Evolutionary conservation across 768 basidiomycete genomes (phyloP).

Genomic region (Mycena filopes): DNA sequence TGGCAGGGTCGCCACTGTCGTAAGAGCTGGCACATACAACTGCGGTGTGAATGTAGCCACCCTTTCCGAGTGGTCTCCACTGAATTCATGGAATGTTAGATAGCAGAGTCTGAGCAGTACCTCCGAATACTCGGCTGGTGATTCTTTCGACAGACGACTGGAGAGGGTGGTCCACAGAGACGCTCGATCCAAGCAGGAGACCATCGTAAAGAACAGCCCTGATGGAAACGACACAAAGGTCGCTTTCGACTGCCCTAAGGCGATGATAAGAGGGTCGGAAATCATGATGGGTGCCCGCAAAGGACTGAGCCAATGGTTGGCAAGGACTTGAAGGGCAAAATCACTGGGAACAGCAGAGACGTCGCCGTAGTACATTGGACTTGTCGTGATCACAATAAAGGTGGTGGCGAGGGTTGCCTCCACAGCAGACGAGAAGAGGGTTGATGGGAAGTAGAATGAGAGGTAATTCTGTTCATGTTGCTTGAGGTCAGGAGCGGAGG

Average conservation of each 20-base stretch:
- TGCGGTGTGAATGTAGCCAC: not conserved
- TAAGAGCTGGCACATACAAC: not conserved
- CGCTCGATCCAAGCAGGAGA: not conserved
- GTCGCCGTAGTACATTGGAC: too few species aligned
- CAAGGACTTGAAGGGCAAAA: not conserved
- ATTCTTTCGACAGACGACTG: not conserved
- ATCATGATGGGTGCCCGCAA: too few species aligned
- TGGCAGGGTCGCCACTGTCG: not conserved
- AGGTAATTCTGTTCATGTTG: not conserved
- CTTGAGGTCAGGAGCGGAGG: not conserved
- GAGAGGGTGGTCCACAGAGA: not conserved
- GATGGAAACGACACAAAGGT: too few species aligned
- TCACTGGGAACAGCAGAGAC: not conserved
- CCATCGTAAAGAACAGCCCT: not conserved
- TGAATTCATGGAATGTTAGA: not conserved
- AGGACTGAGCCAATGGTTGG: not conserved
- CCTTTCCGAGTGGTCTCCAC: not conserved
- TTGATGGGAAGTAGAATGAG: not conserved
- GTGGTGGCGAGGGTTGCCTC: not conserved
- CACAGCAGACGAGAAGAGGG: not conserved
- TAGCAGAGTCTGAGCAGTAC: not conserved
- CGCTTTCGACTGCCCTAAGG: not conserved
- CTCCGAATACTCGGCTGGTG: not conserved
- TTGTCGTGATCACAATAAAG: not conserved
- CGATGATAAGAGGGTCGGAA: too few species aligned